phyloP scores from a whole-genome alignment of 1,284 basidiomycete genomes.

The Neotropicomus parvogracilis region DNA sequence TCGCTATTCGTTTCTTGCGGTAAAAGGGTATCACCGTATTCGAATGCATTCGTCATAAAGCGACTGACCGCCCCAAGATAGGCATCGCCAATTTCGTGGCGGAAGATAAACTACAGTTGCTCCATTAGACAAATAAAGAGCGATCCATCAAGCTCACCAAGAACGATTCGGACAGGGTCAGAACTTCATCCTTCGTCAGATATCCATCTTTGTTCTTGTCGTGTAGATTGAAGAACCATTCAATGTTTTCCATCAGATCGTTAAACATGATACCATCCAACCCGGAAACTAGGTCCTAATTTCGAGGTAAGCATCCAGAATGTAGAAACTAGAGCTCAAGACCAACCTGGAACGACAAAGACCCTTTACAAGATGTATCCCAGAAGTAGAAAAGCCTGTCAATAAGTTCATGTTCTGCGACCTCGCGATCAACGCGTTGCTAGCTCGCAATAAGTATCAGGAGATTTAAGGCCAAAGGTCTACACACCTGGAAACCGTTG shows the following conservation, averaged over 20 bases:
- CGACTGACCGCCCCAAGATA: constrained; percentile 94
- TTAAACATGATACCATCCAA: constrained; percentile 92
- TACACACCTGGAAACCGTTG: constrained; percentile 82
- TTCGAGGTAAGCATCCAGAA: constrained; percentile 7
- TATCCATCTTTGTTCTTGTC: constrained; percentile 95
- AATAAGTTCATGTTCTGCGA: constrained; percentile 81
- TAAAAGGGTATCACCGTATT: constrained; percentile 86
- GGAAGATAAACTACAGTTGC: constrained; percentile 84
- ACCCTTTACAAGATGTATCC: constrained; percentile 78
- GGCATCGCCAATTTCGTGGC: constrained; percentile 94
- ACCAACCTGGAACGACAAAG: constrained; percentile 77
- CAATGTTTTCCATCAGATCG: constrained; percentile 96
- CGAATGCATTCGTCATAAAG: constrained; percentile 96
- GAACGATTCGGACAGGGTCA: constrained; percentile 92
- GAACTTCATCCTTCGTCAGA: constrained; percentile 93
- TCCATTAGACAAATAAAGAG: constrained; percentile 2
- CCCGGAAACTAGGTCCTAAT: constrained; percentile 85
- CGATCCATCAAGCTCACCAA: constrained; percentile 54
- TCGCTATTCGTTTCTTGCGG: constrained; percentile 45
- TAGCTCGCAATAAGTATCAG: constrained; percentile 32
- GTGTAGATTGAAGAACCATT: constrained; percentile 97
- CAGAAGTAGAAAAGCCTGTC: constrained; percentile 87
- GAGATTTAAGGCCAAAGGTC: background rate
- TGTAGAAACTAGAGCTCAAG: background rate
- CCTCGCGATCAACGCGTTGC: constrained; percentile 76